Evolutionary conservation across 352 stramenopile genomes (phyloP), one percentile per base, ranked within the genome.

Genomic region (Phytophthora pini): DNA sequence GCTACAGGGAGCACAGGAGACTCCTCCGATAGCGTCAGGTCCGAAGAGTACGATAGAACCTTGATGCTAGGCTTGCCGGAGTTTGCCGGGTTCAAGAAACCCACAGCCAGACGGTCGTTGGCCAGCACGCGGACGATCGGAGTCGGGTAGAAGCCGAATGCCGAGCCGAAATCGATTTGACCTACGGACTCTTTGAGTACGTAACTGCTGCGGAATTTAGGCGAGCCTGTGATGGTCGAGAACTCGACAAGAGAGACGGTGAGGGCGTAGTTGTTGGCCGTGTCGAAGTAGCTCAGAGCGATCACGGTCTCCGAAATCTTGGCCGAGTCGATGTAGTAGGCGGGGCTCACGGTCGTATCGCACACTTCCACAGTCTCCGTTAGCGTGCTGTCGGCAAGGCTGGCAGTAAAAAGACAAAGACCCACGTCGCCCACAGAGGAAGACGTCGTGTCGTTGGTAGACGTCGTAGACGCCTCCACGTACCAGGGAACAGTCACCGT

Each of bases 31-130:
- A 94, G 74, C 15, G 78, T 75, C 38, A 89, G 47, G 51, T 91
- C 82, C 43, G 76, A 72, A 24, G 77, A 66, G 74, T 79, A 88
- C 72, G 87, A 78, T 59, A 94, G 62, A 39, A 94, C 74, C 72
- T 90, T 87, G 68, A 92, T 72, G 61, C 81, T 92, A 12, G 85
- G 85, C 59, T 88, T 89, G 66, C 80, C 85, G 13, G 60, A 64
- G 74, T 88, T 89, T 40, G 80, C 80, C 15, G 85, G 82, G 80
- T 94, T 94, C 17, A 94, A 43, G 78, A 94, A 94, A 10, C 78
- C 70, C 20, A 94, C 61, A 1, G 80, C 79, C 40, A 94, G 50
- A 55, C 74, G 79, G 74, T 80, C 74, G 74, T 86, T 67, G 57
- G 60, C 57, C 27, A 94, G 61, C 48, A 73, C 57, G 43, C 79